Conservation (phyloP, 495 filamentous ascomycete genomes). For the Penicillium canescens region DNA sequence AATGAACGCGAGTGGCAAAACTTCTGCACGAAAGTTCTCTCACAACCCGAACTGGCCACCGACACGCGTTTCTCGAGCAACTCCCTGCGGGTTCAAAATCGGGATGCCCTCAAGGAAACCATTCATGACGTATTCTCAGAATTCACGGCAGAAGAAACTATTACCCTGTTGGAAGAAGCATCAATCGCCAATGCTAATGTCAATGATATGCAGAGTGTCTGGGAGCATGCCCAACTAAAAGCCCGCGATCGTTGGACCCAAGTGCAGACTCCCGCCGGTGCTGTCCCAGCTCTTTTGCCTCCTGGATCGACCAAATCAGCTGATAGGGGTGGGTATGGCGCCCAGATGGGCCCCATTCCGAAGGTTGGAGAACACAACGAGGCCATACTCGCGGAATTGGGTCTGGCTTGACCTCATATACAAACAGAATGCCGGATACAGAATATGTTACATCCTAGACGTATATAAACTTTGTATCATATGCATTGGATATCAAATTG, state of each 20-base stretch:
- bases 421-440: not conserved
- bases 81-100: slow-evolving; percentile 31
- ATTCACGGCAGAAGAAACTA: slow-evolving; percentile 30
- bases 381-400: slow-evolving; percentile 37
- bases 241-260: slow-evolving; percentile 47
- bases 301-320: slow-evolving; percentile 31
- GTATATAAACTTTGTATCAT: not conserved
- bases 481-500: not conserved
- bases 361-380: slow-evolving; percentile 44
- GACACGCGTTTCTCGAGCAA: slow-evolving; percentile 41
- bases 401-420: slow-evolving; percentile 4
- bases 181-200: slow-evolving; percentile 51
- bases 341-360: slow-evolving; percentile 36
- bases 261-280: slow-evolving; percentile 41
- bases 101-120: slow-evolving; percentile 31
- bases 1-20: slow-evolving; percentile 54
- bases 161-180: slow-evolving; percentile 30
- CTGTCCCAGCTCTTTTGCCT: slow-evolving; percentile 43
- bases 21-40: slow-evolving; percentile 44
- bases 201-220: slow-evolving; percentile 51
- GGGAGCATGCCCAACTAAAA: slow-evolving; percentile 48
- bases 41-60: slow-evolving; percentile 25
- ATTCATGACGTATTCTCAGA: slow-evolving; percentile 30
- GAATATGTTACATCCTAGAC: not conserved
- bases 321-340: slow-evolving; percentile 17